A percentile compares a stretch with the other conserved stretches of the same genome.
Conservation (phyloP, 2,329 filamentous ascomycete species). For the Colletotrichum orbiculare region DNA sequence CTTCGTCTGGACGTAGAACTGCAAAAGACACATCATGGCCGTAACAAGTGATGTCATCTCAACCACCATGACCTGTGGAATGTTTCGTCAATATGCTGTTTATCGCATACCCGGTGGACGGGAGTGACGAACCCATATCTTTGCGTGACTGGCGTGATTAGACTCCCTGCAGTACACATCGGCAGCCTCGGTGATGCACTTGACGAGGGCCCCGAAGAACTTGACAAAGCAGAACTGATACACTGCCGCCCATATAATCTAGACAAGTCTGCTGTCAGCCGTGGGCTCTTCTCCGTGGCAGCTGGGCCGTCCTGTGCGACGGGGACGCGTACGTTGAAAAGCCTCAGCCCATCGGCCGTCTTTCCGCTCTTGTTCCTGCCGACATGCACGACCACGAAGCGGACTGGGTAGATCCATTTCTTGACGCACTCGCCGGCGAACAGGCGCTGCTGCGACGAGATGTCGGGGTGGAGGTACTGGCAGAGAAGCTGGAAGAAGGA, state of each 20-base stretch:
- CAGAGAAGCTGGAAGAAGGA: slow-evolving; percentile 19
- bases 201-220: slow-evolving; percentile 13
- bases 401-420: slow-evolving; percentile 12
- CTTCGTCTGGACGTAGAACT: slow-evolving; percentile 20
- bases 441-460: background rate
- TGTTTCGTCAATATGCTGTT: fast-evolving
- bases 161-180: slow-evolving; percentile 24
- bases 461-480: background rate
- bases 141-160: slow-evolving; percentile 5
- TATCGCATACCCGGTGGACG: background rate
- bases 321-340: slow-evolving; percentile 8
- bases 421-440: slow-evolving; percentile 9
- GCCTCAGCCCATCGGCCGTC: background rate
- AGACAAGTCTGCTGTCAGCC: background rate
- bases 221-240: slow-evolving; percentile 22
- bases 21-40: slow-evolving; percentile 9
- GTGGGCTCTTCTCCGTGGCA: too few species aligned
- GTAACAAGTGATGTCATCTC: slow-evolving; percentile 13
- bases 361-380: background rate
- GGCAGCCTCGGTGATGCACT: background rate
- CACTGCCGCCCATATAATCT: slow-evolving; percentile 19
- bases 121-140: background rate
- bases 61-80: slow-evolving; percentile 12
- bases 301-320: too few species aligned
- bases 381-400: background rate